A percentile compares a stretch with the other conserved stretches of the same genome.
These are phyloP conservation scores for Astraeus odoratus DNA, from an alignment of 768 basidiomycete genomes.

Conservation along the genomic window DNA sequence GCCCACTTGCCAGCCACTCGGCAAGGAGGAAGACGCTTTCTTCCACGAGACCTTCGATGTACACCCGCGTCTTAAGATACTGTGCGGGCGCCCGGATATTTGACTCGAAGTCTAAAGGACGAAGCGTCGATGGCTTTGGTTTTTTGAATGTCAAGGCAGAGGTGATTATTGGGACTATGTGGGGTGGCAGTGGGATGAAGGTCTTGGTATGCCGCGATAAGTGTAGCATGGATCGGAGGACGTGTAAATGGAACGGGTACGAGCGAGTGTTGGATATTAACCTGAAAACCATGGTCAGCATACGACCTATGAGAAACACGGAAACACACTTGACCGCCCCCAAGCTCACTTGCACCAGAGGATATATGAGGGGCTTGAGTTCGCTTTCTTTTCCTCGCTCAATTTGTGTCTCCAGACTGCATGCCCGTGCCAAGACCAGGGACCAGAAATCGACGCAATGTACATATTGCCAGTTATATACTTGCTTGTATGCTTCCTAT, in stretches of 20 bases:
- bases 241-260: constrained; percentile 91
- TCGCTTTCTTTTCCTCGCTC: constrained; percentile 62
- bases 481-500: constrained; percentile 86
- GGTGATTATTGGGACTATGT: constrained; percentile 80
- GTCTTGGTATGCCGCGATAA: constrained; percentile 76
- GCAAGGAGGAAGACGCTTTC: constrained; percentile 73
- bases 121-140: constrained; percentile 78
- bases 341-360: constrained; percentile 88
- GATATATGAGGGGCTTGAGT: constrained; percentile 86
- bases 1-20: constrained; percentile 68
- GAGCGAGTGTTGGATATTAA: constrained; percentile 87
- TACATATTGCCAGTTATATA: constrained; percentile 98
- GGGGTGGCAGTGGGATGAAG: constrained; percentile 83
- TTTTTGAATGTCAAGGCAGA: constrained; percentile 64
- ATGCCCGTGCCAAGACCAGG: constrained; percentile 77
- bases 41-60: constrained; percentile 75
- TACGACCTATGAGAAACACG: neutral
- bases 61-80: constrained; percentile 83
- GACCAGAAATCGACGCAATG: constrained; percentile 97
- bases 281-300: constrained; percentile 35
- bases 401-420: constrained; percentile 49
- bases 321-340: constrained; percentile 82
- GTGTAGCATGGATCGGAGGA: constrained; percentile 82
- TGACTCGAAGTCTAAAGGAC: constrained; percentile 84
- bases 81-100: constrained; percentile 82